Evolutionary conservation across 306 rosid species (phyloP), one percentile per base, ranked within the genome.

Genomic region (Sechiopsis laciniata): DNA sequence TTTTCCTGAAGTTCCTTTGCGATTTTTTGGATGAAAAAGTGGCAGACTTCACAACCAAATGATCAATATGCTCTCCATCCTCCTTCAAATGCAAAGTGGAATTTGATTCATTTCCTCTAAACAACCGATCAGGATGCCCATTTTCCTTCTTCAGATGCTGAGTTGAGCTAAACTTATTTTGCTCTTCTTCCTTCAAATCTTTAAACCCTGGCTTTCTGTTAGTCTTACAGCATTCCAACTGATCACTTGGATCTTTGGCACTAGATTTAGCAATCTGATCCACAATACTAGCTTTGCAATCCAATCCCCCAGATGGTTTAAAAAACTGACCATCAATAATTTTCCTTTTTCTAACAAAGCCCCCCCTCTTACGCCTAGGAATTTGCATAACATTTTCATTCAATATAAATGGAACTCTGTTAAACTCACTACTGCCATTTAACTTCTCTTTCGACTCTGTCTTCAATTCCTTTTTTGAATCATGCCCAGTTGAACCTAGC

Each of bases 281-380:
- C 61, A 20, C 87, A 57, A 50, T 73, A 48, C 71, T 84, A 66
- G 35, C 77, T 72, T 82, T 84, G 78, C 66, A n/a, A 58, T 74
- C 58, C 73, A 87, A 81, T 51, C 83, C 80, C 55, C 54, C 84
- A 0, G 78, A 84, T 26, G 55, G 77, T 78, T 78, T 83, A 20
- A 55, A 65, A 61, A 73, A 78, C 77, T 79, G 82, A 72, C 77
- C 80, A 68, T 65, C 77, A 56, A 76, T 83, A 6, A 71, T 50
- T 83, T 91, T 95, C 78, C 86, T 95, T 78, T 92, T 75, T 76
- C 95, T 79, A 78, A 86, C 88, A 71, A 84, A 61, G 14, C 67
- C 79, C 74, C 86, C 90, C 79, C 99, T 83, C 80, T 95, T 95
- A 11, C 96, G 86, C 87, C 81, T 91, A 0, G 99, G 99, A 60